Evolutionary conservation across 2,329 filamentous ascomycete genomes (phyloP).

Genomic region (Geosmithia morbida): DNA sequence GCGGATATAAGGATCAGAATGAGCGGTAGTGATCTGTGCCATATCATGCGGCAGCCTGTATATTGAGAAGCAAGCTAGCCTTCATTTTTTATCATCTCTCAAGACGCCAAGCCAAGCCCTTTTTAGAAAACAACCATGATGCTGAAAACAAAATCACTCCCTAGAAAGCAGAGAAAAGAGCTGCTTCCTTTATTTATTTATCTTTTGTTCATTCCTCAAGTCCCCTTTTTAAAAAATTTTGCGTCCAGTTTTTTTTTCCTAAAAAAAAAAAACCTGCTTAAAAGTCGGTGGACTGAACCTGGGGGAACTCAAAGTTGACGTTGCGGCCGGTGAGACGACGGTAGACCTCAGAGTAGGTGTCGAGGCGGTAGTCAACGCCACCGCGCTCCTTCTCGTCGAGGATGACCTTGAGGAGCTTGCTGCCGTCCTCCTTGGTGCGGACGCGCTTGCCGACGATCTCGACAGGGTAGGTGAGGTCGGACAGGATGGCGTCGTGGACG

Average conservation of each 20-base stretch:
- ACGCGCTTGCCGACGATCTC: constrained; percentile 99
- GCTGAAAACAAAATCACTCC: constrained; percentile 19
- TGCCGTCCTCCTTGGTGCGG: constrained; percentile 97
- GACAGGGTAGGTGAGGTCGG: constrained; percentile 97
- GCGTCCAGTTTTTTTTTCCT: background rate
- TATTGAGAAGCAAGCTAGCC: constrained; percentile 30
- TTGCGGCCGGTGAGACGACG: constrained; percentile 90
- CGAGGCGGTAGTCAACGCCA: constrained; percentile 97
- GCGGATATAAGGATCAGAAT: constrained; percentile 1
- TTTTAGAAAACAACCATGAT: constrained; percentile 19
- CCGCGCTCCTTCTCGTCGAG: constrained; percentile 99
- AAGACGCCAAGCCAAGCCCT: constrained; percentile 29
- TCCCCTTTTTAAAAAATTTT: background rate
- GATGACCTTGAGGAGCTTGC: constrained; percentile 97
- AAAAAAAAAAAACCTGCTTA: constrained; percentile 3
- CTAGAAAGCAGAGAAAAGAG: constrained; percentile 4
- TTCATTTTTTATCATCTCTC: constrained; percentile 18
- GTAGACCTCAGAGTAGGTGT: constrained; percentile 99
- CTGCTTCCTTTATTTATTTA: no score
- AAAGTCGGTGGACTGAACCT: constrained; percentile 29
- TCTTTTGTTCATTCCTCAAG: background rate
- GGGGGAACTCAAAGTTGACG: constrained; percentile 98
- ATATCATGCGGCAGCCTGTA: constrained; percentile 28
- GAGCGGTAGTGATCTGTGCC: constrained; percentile 10
- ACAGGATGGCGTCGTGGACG: constrained; percentile 96